phyloP scores from a whole-genome alignment of 192 early-diverging fungal genomes.

The Geosiphon pyriformis region DNA sequence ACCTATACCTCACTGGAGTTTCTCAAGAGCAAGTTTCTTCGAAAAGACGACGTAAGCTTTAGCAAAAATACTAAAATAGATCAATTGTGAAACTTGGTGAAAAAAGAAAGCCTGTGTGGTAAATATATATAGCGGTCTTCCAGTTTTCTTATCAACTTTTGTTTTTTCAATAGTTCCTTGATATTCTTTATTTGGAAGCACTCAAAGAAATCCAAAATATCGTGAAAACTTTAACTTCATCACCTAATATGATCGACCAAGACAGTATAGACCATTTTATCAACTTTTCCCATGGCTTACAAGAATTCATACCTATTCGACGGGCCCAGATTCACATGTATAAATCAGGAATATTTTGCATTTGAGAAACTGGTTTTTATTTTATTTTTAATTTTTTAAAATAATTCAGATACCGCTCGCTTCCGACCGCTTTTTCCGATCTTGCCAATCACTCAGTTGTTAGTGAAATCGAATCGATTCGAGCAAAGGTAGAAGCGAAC shows the following conservation, averaged over 20 bases:
- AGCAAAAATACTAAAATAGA: background rate
- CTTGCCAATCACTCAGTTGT: conserved; percentile 18
- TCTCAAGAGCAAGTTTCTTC: conserved; percentile 12
- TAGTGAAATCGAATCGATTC: conserved; percentile 22
- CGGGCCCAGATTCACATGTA: conserved; percentile 14
- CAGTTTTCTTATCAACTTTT: background rate
- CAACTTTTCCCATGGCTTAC: conserved; percentile 6
- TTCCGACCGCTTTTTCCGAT: conserved; percentile 23
- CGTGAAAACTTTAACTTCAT: background rate
- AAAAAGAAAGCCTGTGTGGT: background rate
- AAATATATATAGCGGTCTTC: background rate
- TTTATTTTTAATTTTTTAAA: background rate
- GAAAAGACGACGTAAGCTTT: conserved; percentile 21
- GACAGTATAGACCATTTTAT: background rate
- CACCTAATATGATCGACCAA: background rate
- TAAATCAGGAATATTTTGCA: background rate
- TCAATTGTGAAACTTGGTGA: background rate
- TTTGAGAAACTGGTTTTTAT: background rate
- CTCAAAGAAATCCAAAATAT: conserved; percentile 9
- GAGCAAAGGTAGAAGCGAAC: background rate
- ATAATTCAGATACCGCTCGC: conserved; percentile 27
- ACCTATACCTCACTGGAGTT: conserved; percentile 20
- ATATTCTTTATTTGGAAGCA: background rate
- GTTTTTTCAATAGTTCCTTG: background rate
- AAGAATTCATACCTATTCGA: conserved; percentile 22